Percentiles rank a stretch among this genome's conserved stretches.
Evolutionary conservation across 2,329 filamentous ascomycete genomes (phyloP).

Genomic region (Trichoderma aggressivum): DNA sequence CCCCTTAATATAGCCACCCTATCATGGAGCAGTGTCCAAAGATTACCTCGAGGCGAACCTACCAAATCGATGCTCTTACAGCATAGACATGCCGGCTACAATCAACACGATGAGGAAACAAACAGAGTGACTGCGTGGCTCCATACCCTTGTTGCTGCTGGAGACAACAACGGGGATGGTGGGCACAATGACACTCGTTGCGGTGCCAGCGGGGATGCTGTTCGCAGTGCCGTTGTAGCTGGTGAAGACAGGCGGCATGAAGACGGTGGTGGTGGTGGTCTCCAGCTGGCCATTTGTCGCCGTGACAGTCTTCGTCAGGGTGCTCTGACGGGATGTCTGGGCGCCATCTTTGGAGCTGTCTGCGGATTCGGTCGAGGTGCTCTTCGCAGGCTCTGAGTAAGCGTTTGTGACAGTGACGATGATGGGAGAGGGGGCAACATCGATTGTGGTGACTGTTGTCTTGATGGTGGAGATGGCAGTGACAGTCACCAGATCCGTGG

Average conservation of each 20-base stretch:
- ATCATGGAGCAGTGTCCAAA: neutral
- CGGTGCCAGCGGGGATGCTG: constrained; percentile 27
- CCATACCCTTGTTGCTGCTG: constrained; percentile 32
- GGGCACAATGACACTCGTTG: constrained; percentile 22
- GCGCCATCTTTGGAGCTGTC: constrained; percentile 25
- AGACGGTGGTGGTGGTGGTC: constrained; percentile 34
- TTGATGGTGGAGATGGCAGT: constrained; percentile 28
- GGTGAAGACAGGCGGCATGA: constrained; percentile 27
- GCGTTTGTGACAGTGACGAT: constrained; percentile 28
- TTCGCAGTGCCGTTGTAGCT: constrained; percentile 31
- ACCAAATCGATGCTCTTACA: constrained; percentile 26
- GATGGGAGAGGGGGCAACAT: constrained; percentile 22
- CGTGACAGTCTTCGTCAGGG: constrained; percentile 33
- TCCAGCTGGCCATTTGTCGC: constrained; percentile 29
- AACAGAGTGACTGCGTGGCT: constrained; percentile 32
- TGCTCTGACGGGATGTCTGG: constrained; percentile 25
- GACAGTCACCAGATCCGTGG: constrained; percentile 24
- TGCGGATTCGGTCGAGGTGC: constrained; percentile 18
- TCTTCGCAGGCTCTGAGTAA: neutral
- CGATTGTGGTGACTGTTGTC: constrained; percentile 27
- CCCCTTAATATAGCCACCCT: neutral
- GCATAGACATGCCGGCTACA: constrained; percentile 32
- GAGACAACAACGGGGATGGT: constrained; percentile 31
- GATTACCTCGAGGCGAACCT: neutral
- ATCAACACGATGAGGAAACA: constrained; percentile 37